phyloP scores from a whole-genome alignment of 345 rosid genomes.

The Dipteronia sinensis region DNA sequence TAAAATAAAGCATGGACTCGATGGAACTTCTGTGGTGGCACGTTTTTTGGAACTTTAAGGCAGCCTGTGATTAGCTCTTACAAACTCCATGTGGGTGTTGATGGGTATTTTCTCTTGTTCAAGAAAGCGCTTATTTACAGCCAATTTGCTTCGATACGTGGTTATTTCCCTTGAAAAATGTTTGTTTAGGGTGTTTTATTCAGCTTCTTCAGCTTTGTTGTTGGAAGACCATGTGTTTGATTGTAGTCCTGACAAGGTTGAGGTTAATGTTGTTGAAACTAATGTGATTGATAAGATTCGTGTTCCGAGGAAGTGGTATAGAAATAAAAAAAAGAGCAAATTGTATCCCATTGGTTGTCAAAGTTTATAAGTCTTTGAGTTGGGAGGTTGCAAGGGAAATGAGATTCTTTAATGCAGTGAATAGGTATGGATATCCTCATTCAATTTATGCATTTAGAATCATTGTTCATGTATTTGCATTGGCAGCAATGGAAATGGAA shows the following conservation, averaged over 20 bases:
- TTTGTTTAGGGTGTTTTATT: slow-evolving; percentile 17
- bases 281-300: slow-evolving; percentile 15
- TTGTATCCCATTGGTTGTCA: slow-evolving; percentile 37
- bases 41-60: neutral
- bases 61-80: neutral
- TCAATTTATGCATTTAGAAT: slow-evolving; percentile 35
- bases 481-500: slow-evolving; percentile 36
- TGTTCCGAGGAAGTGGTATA: neutral
- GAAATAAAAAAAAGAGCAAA: neutral
- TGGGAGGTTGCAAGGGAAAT: slow-evolving; percentile 38
- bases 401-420: slow-evolving; percentile 32
- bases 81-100: slow-evolving; percentile 6
- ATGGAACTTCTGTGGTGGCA: neutral
- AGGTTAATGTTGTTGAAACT: neutral
- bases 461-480: slow-evolving; percentile 39
- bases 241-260: slow-evolving; percentile 15
- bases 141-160: slow-evolving; percentile 15
- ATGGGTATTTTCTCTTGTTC: slow-evolving; percentile 30
- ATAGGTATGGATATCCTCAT: slow-evolving; percentile 30
- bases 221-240: slow-evolving; percentile 39
- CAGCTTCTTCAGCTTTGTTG: slow-evolving; percentile 33
- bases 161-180: slow-evolving; percentile 6
- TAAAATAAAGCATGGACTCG: neutral
- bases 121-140: slow-evolving; percentile 18
- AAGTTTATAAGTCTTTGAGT: slow-evolving; percentile 48